A percentile compares a stretch with the other conserved stretches of the same genome.
phyloP scores from a whole-genome alignment of 2,329 filamentous ascomycete genomes.

The Pezizomycotina sp. region DNA sequence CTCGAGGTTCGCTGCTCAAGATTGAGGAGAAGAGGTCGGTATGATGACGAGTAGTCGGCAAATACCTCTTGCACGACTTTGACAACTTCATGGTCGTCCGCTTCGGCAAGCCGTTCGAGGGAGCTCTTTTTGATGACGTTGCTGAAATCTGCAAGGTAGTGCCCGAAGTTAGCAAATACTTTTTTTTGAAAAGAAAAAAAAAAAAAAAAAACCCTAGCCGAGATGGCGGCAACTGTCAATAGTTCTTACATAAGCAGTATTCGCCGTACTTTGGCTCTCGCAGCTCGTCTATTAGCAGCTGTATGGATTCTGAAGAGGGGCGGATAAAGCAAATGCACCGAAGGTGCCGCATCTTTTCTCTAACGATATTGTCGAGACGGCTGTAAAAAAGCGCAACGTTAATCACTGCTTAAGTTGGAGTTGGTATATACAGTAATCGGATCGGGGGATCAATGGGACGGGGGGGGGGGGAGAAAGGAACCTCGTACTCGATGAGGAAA shows the following conservation, averaged over 20 bases:
- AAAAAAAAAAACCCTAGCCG: no score
- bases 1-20: no score
- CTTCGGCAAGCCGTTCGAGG: conserved; percentile 81
- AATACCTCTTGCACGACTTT: conserved; percentile 90
- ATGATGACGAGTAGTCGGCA: conserved; percentile 87
- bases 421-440: no score
- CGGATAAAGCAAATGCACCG: conserved; percentile 85
- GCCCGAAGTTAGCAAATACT: not conserved
- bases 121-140: conserved; percentile 96
- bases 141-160: conserved; percentile 53
- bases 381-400: conserved; percentile 25
- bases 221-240: no score
- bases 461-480: conserved; percentile 6
- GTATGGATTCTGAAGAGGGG: conserved; percentile 80
- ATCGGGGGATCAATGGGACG: no score
- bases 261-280: conserved; percentile 94
- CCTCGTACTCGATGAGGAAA: conserved; percentile 66
- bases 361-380: conserved; percentile 70
- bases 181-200: not conserved
- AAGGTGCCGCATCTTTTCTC: conserved; percentile 96
- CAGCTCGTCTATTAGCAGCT: conserved; percentile 85
- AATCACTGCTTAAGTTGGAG: no score
- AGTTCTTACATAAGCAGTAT: conserved; percentile 66
- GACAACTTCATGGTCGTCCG: conserved; percentile 93
- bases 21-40: conserved; percentile 87